Evolutionary conservation across 805 yeast species (phyloP), one percentile per base, ranked within the genome.

Genomic region (Candida boleticola): DNA sequence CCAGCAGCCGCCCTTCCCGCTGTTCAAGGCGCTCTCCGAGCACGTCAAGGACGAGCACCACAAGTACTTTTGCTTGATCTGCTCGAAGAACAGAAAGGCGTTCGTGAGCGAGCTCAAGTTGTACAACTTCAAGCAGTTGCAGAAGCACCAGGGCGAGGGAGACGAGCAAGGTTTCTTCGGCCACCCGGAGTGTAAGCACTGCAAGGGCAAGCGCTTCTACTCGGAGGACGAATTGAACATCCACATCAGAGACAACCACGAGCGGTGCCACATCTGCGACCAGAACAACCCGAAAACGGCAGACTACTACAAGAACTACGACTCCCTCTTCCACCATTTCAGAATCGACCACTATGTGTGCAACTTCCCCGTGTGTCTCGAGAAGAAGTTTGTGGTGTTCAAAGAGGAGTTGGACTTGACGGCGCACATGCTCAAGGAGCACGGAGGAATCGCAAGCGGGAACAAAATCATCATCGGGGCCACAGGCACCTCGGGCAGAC

Each of bases 311-410:
- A 74, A 74, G 49, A 77, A 90, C 60, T 92, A 92, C 57, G 84
- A 84, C 35, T 71, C 79, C 30, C 70, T 93, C 42, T 85, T 80
- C 51, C 67, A 69, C 13, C 99, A 93, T 68, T 93, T 93, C 63
- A 72, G 68, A 50, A 60, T 57, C 3, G 80, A 74, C 32, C 99
- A 93, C 62, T 88, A 71, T 61, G 80, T 81, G 13, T 93, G 99
- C 65, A 72, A 76, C 25, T 84, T 85, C 16, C 86, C 79, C 37
- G 55, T 76, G 10, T 93, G 99, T 64, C 63, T 90, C 37, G 98
- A 90, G 42, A 82, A 85, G 61, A 86, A 87, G 58, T 92, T 93
- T 64, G 93, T 93, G 18, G 99, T 92, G 1, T 93, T 93, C 58
- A 77, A 83, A 18, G 92, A 89, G 47, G 93, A 86, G 40, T 63